phyloP scores from a whole-genome alignment of 2,329 filamentous ascomycete species.

The Ceratocystis variospora region DNA sequence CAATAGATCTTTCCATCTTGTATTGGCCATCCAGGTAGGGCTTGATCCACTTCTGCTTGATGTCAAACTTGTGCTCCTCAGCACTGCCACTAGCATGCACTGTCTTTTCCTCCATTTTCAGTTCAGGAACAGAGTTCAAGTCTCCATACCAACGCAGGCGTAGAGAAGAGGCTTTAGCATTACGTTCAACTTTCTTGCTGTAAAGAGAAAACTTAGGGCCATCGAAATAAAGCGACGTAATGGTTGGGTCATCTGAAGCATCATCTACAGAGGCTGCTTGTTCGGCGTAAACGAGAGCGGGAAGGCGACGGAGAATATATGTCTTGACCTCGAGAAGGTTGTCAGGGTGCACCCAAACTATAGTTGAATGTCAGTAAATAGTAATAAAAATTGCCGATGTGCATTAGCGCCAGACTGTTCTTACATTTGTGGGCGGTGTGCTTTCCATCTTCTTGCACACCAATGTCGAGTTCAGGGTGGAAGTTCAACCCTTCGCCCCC shows the following conservation, averaged over 20 bases:
- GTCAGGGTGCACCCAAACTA: slow-evolving; percentile 89
- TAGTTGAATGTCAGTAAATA: slow-evolving; percentile 24
- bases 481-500: slow-evolving; percentile 31
- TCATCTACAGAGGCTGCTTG: slow-evolving; percentile 72
- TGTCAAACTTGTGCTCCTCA: slow-evolving; percentile 63
- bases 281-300: slow-evolving; percentile 84
- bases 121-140: slow-evolving; percentile 61
- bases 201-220: slow-evolving; percentile 77
- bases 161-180: slow-evolving; percentile 64
- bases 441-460: slow-evolving; percentile 41
- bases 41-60: slow-evolving; percentile 91
- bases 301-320: slow-evolving; percentile 76
- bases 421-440: slow-evolving; percentile 72
- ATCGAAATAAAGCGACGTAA: slow-evolving; percentile 95
- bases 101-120: slow-evolving; percentile 80
- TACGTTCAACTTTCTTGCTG: slow-evolving; percentile 64
- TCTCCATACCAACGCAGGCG: slow-evolving; percentile 87
- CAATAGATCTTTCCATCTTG: slow-evolving; percentile 77
- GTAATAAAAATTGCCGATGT: background rate
- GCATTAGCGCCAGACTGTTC: slow-evolving; percentile 22
- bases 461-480: slow-evolving; percentile 27
- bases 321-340: slow-evolving; percentile 97
- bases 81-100: slow-evolving; percentile 63
- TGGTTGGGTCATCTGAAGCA: slow-evolving; percentile 67
- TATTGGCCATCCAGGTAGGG: slow-evolving; percentile 77